Conservation (phyloP, 345 rosid species). For the Mallotus nudiflorus region DNA sequence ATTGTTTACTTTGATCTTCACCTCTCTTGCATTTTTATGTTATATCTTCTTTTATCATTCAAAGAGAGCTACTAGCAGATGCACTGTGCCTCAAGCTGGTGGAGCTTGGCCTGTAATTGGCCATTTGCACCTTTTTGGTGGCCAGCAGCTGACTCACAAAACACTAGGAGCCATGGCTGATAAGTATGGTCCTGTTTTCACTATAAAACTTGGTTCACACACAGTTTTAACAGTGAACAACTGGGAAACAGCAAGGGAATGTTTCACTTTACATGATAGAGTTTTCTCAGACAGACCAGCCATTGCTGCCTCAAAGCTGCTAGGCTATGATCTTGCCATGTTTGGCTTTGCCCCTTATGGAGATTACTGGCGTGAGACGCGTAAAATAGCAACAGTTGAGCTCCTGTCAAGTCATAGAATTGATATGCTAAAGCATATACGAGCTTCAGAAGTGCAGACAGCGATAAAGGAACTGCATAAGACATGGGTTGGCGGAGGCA, state of each 20-base stretch:
- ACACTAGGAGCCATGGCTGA: slow-evolving; percentile 36
- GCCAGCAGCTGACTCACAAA: slow-evolving; percentile 22
- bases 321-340: slow-evolving; percentile 40
- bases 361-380: slow-evolving; percentile 42
- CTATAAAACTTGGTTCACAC: slow-evolving; percentile 32
- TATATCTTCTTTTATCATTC: slow-evolving; percentile 15
- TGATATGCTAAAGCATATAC: slow-evolving; percentile 28
- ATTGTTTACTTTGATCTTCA: slow-evolving; percentile 7
- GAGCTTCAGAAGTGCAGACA: slow-evolving; percentile 26
- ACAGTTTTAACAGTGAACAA: slow-evolving; percentile 26
- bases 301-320: slow-evolving; percentile 29
- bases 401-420: slow-evolving; percentile 38
- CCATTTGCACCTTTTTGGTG: slow-evolving; percentile 34
- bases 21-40: slow-evolving; percentile 9
- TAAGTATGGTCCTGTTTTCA: slow-evolving; percentile 32
- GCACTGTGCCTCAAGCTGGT: slow-evolving; percentile 25
- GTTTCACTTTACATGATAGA: slow-evolving; percentile 31
- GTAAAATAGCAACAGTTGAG: slow-evolving; percentile 28
- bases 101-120: slow-evolving; percentile 47
- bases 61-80: neutral
- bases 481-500: slow-evolving; percentile 9
- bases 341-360: slow-evolving; percentile 47
- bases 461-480: slow-evolving; percentile 19
- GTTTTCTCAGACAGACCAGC: slow-evolving; percentile 29
- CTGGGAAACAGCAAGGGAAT: slow-evolving; percentile 39